A percentile compares a stretch with the other conserved stretches of the same genome.
Conservation (phyloP, 2,329 filamentous ascomycete genomes). For the Trichoderma sp. region DNA sequence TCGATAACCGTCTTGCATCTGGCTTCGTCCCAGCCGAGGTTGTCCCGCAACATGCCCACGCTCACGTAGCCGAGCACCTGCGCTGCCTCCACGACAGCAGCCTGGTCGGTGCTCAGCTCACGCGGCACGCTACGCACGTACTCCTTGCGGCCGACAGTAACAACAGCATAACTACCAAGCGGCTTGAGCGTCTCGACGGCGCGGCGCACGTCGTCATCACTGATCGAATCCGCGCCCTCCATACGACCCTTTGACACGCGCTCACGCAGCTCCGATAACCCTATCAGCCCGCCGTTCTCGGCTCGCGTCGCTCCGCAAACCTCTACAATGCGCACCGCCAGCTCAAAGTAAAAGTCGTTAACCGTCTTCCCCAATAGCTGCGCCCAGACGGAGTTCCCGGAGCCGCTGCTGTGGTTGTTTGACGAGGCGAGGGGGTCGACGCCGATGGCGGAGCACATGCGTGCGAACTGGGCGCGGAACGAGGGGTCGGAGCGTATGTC, state of each 20-base stretch:
- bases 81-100: slow-evolving; percentile 85
- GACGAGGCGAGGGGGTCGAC: slow-evolving; percentile 80
- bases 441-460: slow-evolving; percentile 97
- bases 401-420: slow-evolving; percentile 35
- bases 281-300: slow-evolving; percentile 92
- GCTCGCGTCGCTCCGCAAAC: slow-evolving; percentile 81
- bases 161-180: slow-evolving; percentile 81
- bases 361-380: slow-evolving; percentile 89
- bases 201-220: slow-evolving; percentile 89
- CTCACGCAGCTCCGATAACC: slow-evolving; percentile 77
- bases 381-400: slow-evolving; percentile 75
- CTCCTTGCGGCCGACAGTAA: slow-evolving; percentile 78
- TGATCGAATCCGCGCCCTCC: slow-evolving; percentile 76
- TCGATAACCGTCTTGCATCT: slow-evolving; percentile 88
- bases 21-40: slow-evolving; percentile 81
- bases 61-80: slow-evolving; percentile 90
- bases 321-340: slow-evolving; percentile 93
- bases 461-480: slow-evolving; percentile 95
- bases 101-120: slow-evolving; percentile 93
- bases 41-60: slow-evolving; percentile 82
- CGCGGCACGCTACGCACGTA: slow-evolving; percentile 94
- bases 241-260: slow-evolving; percentile 71
- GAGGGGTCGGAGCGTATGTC: slow-evolving; percentile 94
- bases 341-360: slow-evolving; percentile 98
- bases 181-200: slow-evolving; percentile 86